Evolutionary conservation across 2,329 filamentous ascomycete genomes (phyloP).

Genomic region (Cordyceps javanica): DNA sequence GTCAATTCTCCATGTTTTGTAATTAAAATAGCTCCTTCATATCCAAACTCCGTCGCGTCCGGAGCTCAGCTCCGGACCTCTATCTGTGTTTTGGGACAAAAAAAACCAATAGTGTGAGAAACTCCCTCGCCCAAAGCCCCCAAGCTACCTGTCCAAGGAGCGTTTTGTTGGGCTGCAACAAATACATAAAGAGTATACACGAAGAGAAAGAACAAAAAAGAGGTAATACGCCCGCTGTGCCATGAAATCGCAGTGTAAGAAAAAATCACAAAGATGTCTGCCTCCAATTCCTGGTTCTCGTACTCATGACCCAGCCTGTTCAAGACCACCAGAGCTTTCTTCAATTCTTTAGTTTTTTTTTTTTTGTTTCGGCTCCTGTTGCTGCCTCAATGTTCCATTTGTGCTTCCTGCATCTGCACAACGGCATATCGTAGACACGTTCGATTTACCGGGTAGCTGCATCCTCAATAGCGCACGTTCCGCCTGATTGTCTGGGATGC

Average conservation of each 20-base stretch:
- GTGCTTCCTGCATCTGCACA: not conserved
- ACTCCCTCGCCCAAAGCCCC: not conserved
- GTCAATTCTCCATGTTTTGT: no score
- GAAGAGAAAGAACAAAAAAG: not conserved
- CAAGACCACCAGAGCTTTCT: no score
- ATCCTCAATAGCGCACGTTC: no score
- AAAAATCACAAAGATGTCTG: not conserved
- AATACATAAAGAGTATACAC: not conserved
- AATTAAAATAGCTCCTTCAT: no score
- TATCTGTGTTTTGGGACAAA: not conserved
- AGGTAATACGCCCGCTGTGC: conserved; percentile 7
- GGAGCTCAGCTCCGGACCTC: not conserved
- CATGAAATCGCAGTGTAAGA: not conserved
- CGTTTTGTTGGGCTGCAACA: no score
- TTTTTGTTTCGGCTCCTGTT: not conserved
- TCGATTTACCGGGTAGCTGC: no score
- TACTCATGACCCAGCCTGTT: not conserved
- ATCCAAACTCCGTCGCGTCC: not conserved
- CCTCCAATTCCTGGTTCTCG: not conserved
- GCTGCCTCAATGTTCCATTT: not conserved
- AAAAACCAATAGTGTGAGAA: not conserved
- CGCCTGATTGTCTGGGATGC: not conserved
- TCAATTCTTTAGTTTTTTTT: not conserved
- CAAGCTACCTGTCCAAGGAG: not conserved
- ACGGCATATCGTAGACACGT: no score